Base-by-base conservation (phyloP, 352 stramenopile genomes). In the Globisporangium radiosum region DNA sequence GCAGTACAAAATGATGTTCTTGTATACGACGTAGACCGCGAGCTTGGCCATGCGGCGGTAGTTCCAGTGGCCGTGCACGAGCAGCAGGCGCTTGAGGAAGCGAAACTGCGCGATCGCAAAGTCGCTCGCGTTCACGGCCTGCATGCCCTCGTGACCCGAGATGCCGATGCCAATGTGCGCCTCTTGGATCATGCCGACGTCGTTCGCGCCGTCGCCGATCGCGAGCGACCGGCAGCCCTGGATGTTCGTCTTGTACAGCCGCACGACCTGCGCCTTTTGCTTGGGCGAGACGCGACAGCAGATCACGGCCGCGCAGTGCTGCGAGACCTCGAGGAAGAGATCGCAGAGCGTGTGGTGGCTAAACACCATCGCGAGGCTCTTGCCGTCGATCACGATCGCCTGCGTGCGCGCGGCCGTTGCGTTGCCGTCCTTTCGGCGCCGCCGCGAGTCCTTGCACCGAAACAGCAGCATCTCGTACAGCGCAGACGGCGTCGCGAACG, bases 171-270 rank as follows among this genome's bases (percentile, higher is more conserved):
- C 97, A 54, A 99, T 95, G 63, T 99, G 95, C 11, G 97, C 97
- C 71, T 98, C 95, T 67, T 99, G 95, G 68, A 99, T 99, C 97
- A 99, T 99, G 39, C 94, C 95, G 47, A 99, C 97, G 62, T 99
- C 97, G 68, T 99, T 99, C 33, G 97, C 97, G 14, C 97, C 97
- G 73, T 99, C 97, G 17, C 97, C 97, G 64, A 99, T 99, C 6
- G 95, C 87, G 15, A 99, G 85, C 9, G 94, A 97, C 9, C 94
- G 70, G 68, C 88, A 84, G 64, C 92, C 71, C 36, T 87, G 64
- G 81, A 95, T 70, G 49, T 86, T 90, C 0, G 80, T 87, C 61
- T 96, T 94, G 64, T 94, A 88, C 9, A 95, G 64, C 10, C 85
- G 76, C 49, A 96, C 83, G 52, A 96, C 81, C 38, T 96, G 86